Evolutionary conservation across 768 basidiomycete species (phyloP), one percentile per base, ranked within the genome.

Genomic region (Candolleomyces efflorescens): DNA sequence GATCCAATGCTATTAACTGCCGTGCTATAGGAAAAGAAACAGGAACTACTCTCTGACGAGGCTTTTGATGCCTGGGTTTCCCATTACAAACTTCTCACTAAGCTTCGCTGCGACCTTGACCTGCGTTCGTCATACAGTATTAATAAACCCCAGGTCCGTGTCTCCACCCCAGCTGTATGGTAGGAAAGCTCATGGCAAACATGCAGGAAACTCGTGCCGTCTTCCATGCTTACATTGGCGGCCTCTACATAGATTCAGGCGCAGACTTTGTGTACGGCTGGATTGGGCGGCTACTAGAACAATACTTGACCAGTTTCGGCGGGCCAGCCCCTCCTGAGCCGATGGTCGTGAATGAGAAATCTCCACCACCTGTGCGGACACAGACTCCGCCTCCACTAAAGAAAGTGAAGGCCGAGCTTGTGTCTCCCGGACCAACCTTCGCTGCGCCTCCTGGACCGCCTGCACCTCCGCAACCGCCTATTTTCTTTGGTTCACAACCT

Each of bases 211-310:
- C 78, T 5, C 75, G 75, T 36, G 66, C 75, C 17, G 71, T 89
- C 18, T 87, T 90, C 66, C 74, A 80, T 63, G 82, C 87, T 43
- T 89, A 89, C 71, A 77, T 86, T 36, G 88, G 85, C 46, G 88
- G 81, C 39, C 76, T 87, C 24, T 87, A 78, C 64, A 64, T 71
- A 60, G 80, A 84, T 58, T 76, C 73, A 62, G 87, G 87, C 43
- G 69, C 80, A 60, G 67, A 71, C 17, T 69, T 68, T 37, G 78
- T 86, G 58, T 77, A 79, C 63, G 69, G 75, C 58, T 90, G 88
- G 88, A 77, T 88, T 64, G 75, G 71, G 45, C 66, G 68, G 60
- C 60, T 78, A 69, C 61, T 75, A 71, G 65, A 68, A 55, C 65
- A 66, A 65, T 67, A 67, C 62, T 59, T 54, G 58, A 59, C 36